Conservation (phyloP, 2,329 filamentous ascomycete species). For the Neocatenulostroma microsporum region DNA sequence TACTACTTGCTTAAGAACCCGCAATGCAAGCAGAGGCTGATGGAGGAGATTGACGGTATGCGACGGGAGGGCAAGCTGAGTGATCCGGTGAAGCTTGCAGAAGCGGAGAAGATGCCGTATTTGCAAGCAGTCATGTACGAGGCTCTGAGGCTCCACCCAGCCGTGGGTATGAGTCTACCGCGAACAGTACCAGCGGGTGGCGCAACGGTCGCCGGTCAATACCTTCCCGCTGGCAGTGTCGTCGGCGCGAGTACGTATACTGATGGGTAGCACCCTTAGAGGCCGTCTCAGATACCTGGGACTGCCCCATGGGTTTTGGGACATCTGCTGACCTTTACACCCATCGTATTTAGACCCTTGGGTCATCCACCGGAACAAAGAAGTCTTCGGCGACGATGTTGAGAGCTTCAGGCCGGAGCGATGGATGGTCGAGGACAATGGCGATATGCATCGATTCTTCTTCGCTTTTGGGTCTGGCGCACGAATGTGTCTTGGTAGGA, state of each 20-base stretch:
- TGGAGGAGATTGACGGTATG: conserved; percentile 29
- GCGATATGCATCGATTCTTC: conserved; percentile 26
- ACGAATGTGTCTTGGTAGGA: conserved; percentile 23
- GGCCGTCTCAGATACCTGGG: too few relatives aligned
- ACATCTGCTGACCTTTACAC: too few relatives aligned
- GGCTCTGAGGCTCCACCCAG: too few relatives aligned
- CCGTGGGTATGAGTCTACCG: conserved; percentile 35
- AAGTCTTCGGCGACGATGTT: conserved; percentile 20
- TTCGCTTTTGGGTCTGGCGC: conserved; percentile 30
- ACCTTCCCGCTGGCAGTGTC: conserved; percentile 24
- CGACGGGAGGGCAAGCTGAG: conserved; percentile 20
- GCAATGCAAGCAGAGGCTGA: conserved; percentile 22
- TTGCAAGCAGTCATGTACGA: conserved; percentile 40
- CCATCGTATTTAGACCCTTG: too few relatives aligned
- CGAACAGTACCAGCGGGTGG: conserved; percentile 34
- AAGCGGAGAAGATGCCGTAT: conserved; percentile 33
- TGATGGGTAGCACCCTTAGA: too few relatives aligned
- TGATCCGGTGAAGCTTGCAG: conserved; percentile 23
- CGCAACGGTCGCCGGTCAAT: conserved; percentile 28
- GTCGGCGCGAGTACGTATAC: conserved; percentile 20
- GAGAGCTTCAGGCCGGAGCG: conserved; percentile 25
- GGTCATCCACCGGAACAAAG: conserved; percentile 19
- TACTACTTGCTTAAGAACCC: conserved; percentile 33
- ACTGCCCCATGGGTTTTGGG: too few relatives aligned
- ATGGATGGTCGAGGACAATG: conserved; percentile 22